phyloP scores from a whole-genome alignment of 352 stramenopile genomes.

The Globisporangium uncinulatum region DNA sequence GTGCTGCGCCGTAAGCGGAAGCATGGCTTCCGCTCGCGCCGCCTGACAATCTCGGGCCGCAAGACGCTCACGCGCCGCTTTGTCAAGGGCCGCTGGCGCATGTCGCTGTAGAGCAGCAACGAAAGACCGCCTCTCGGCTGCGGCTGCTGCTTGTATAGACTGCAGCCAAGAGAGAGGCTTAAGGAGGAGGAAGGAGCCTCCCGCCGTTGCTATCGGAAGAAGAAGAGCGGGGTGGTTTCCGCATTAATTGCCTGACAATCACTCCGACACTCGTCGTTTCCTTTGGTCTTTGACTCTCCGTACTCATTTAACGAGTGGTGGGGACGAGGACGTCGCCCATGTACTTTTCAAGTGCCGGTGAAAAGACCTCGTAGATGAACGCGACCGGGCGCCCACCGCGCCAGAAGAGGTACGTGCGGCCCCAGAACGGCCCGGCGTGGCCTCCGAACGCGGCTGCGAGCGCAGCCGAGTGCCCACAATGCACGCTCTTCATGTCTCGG shows the following conservation, averaged over 20 bases:
- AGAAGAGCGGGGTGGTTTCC: not conserved
- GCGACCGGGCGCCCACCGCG: conserved; percentile 66
- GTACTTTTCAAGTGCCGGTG: conserved; percentile 66
- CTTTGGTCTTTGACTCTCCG: not conserved
- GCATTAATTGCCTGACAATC: conserved; percentile 3
- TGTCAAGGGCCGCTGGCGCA: conserved; percentile 78
- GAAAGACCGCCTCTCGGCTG: not conserved
- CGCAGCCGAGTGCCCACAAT: conserved; percentile 46
- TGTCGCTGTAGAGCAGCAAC: conserved; percentile 50
- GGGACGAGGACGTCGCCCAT: conserved; percentile 58
- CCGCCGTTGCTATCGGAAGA: not conserved
- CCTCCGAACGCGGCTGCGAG: conserved; percentile 59
- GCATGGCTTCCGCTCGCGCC: conserved; percentile 77
- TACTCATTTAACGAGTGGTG: conserved; percentile 4
- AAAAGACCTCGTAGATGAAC: conserved; percentile 89
- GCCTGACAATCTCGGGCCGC: conserved; percentile 67
- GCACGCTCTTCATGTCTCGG: conserved; percentile 81
- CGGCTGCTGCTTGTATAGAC: not conserved
- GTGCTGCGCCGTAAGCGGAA: conserved; percentile 84
- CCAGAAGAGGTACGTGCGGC: conserved; percentile 85
- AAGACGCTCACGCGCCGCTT: conserved; percentile 78
- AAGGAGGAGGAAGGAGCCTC: too few species aligned
- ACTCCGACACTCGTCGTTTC: conserved; percentile 2
- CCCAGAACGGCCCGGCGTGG: conserved; percentile 68
- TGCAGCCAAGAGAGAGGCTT: too few species aligned